Evolutionary conservation across 805 yeast genomes (phyloP).

Genomic region (Maudiozyma serrabonitensis): DNA sequence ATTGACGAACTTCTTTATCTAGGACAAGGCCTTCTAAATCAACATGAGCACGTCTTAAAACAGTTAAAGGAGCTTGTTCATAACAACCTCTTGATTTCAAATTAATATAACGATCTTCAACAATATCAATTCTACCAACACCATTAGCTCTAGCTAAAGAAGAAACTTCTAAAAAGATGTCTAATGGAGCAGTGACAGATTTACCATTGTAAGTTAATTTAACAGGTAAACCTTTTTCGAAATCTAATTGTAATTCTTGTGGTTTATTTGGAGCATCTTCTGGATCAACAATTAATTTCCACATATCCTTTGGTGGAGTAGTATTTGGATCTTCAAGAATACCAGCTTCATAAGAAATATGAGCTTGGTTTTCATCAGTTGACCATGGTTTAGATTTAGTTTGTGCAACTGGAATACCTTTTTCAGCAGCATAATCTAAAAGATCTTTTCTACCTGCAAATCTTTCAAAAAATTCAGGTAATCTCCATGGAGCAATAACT

Average conservation of each 20-base stretch:
- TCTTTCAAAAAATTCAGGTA: conserved; percentile 85
- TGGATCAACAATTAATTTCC: conserved; percentile 97
- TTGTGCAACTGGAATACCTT: conserved; percentile 90
- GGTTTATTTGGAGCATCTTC: conserved; percentile 89
- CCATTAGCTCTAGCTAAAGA: conserved; percentile 97
- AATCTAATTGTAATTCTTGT: conserved; percentile 76
- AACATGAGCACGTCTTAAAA: conserved; percentile 87
- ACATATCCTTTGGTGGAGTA: conserved; percentile 99
- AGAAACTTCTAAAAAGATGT: conserved; percentile 85
- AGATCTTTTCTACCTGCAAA: conserved; percentile 97
- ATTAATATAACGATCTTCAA: conserved; percentile 97
- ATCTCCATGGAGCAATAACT: conserved; percentile 99
- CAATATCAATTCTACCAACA: conserved; percentile 98
- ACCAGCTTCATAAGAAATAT: conserved; percentile 98
- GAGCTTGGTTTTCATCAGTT: conserved; percentile 98
- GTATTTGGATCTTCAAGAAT: conserved; percentile 97
- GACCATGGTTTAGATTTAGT: conserved; percentile 99
- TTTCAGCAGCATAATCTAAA: conserved; percentile 85
- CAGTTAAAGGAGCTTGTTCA: conserved; percentile 96
- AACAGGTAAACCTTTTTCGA: conserved; percentile 78
- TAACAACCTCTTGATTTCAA: conserved; percentile 98
- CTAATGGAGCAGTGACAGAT: conserved; percentile 80
- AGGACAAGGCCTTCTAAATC: conserved; percentile 95
- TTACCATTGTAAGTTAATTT: conserved; percentile 61
- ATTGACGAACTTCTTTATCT: conserved; percentile 94